Base-by-base conservation (phyloP, 2,329 filamentous ascomycete species). In the Ophiostoma montium region DNA sequence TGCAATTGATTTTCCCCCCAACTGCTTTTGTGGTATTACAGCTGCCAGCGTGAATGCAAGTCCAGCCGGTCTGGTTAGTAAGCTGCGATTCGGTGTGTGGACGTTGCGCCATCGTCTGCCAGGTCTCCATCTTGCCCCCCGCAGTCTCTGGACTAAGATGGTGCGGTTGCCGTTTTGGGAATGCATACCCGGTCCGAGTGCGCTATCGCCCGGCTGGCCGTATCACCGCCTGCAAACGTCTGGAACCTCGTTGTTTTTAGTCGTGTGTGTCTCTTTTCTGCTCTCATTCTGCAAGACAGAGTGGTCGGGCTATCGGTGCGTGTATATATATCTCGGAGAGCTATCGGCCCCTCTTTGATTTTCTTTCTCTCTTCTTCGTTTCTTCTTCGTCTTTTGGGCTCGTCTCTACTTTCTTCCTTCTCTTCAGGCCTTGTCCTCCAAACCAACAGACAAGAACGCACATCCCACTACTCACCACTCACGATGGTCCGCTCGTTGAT, bases 1-100 rank as follows among this genome's bases (percentile, higher is more conserved):
- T 71, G 68, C 62, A 68, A 66, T 68, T 67, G 59, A 65, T 45
- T 51, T 53, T 48, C 13, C 27, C 30, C 11, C 35, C n/a, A 12
- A 5, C 46, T 21, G 21, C 5, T 30, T 5, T 31, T 16, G 15
- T 8, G 21, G 11, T 21, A 27, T 11, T 35, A 27, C 8, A 8
- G 23, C 8, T 27, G 8, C 4, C 23, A 27, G 5, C 23, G 23
- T 27, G 8, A 27, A 27, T n/a, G n/a, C n/a, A n/a, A n/a, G n/a
- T n/a, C n/a, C n/a, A n/a, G n/a, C n/a, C n/a, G n/a, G n/a, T n/a
- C n/a, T n/a, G n/a, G n/a, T n/a, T n/a, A n/a, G n/a, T n/a, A n/a
- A n/a, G n/a, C n/a, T n/a, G n/a, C n/a, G n/a, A n/a, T n/a, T 27
- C 23, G 23, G 23, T 27, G 23, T 27, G 23, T 4, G 23, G 8